Conservation (phyloP, 2,329 filamentous ascomycete species). For the Stachybotrys echinatus region DNA sequence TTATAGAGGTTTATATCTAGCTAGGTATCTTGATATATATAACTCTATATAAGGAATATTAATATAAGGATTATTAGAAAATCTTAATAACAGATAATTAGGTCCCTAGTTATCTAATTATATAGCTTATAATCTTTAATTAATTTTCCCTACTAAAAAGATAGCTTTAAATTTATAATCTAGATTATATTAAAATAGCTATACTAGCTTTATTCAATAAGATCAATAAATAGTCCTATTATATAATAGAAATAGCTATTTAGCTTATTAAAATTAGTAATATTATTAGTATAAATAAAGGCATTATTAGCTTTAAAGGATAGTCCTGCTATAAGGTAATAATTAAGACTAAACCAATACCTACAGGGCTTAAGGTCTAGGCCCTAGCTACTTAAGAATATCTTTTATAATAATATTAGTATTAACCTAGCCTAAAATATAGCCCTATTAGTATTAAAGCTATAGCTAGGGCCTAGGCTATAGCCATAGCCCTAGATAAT, state of each 20-base stretch:
- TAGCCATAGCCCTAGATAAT: too few relatives aligned
- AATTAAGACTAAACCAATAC: not conserved
- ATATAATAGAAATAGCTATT: conserved; percentile 18
- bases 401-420: not conserved
- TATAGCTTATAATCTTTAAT: conserved; percentile 9
- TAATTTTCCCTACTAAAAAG: conserved; percentile 15
- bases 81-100: too few relatives aligned
- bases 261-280: conserved; percentile 16
- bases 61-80: too few relatives aligned
- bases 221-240: conserved; percentile 15
- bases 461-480: conserved; percentile 16
- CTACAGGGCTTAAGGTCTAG: not conserved
- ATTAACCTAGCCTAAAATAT: not conserved
- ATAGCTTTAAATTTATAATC: conserved; percentile 6
- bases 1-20: too few relatives aligned
- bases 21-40: too few relatives aligned
- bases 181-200: not conserved
- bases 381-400: too few relatives aligned
- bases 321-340: not conserved
- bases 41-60: conserved; percentile 17
- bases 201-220: conserved; percentile 8
- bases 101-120: conserved; percentile 6
- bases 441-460: not conserved
- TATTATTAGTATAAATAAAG: too few relatives aligned
- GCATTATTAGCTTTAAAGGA: not conserved